These are phyloP conservation scores for Fragilariopsis cylindrus DNA, from an alignment of 108 stramenopile species.

Conservation along the genomic window DNA sequence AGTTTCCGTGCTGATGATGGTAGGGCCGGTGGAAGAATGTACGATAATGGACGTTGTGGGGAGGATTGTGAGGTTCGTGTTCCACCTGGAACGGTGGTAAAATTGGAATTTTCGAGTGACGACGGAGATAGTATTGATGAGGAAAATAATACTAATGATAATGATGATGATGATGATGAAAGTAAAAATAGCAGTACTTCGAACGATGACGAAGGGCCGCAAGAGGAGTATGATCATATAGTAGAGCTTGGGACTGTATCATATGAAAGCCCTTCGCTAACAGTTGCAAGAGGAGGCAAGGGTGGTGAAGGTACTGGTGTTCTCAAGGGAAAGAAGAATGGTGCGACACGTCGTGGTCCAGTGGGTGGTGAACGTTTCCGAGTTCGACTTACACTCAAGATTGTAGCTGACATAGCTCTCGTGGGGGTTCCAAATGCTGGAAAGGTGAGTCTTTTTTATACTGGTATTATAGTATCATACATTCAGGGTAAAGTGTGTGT, in stretches of 20 bases:
- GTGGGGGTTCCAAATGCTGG: conserved; percentile 97
- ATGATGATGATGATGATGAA: neutral
- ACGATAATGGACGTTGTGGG: neutral
- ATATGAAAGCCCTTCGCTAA: conserved; percentile 42
- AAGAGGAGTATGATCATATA: neutral
- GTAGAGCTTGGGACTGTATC: conserved; percentile 49
- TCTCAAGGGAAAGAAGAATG: conserved; percentile 68
- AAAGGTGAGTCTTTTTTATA: conserved; percentile 44
- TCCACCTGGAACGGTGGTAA: conserved; percentile 2
- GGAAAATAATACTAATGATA: neutral
- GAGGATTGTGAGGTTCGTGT: conserved; percentile 11
- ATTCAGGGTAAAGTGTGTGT: neutral
- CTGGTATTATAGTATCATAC: neutral
- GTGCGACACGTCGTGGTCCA: conserved; percentile 58
- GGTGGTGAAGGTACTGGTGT: conserved; percentile 77
- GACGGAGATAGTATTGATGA: neutral
- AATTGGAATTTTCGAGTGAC: neutral
- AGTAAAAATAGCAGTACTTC: no score
- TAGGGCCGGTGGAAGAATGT: conserved; percentile 4
- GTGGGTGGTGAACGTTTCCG: conserved; percentile 75
- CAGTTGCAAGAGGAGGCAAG: conserved; percentile 68
- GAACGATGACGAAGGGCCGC: neutral
- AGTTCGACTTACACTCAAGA: conserved; percentile 89
- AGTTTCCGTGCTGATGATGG: conserved; percentile 7
- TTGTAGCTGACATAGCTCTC: conserved; percentile 95